phyloP scores from a whole-genome alignment of 345 rosid genomes.

The Arabidopsis thaliana region TAIR10.1 NC_003074.8:7831001-7831500 shows the following conservation, averaged over 20 bases:
- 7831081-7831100: conserved; percentile 20
- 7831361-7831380: conserved; percentile 21
- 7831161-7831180: conserved; percentile 25
- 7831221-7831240: conserved; percentile 25
- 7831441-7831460: background rate
- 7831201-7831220: conserved; percentile 34
- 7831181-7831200: conserved; percentile 13
- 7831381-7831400: conserved; percentile 38
- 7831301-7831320: conserved; percentile 42
- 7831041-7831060: conserved; percentile 21
- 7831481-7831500: conserved; percentile 11
- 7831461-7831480: background rate
- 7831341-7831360: conserved; percentile 23
- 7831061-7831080: conserved; percentile 37
- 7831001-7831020: conserved; percentile 16
- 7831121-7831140: conserved; percentile 32
- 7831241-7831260: conserved; percentile 2
- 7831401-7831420: conserved; percentile 29
- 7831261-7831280: conserved; percentile 20
- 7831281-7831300: conserved; percentile 45
- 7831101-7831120: conserved; percentile 10
- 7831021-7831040: conserved; percentile 31
- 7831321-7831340: conserved; percentile 15
- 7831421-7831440: conserved; percentile 19
- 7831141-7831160: conserved; percentile 28